Percentiles rank a stretch among this genome's conserved stretches.
These are phyloP conservation scores for Trichophyton schoenleinii DNA, from an alignment of 2,329 filamentous ascomycete genomes.

Conservation along the genomic window DNA sequence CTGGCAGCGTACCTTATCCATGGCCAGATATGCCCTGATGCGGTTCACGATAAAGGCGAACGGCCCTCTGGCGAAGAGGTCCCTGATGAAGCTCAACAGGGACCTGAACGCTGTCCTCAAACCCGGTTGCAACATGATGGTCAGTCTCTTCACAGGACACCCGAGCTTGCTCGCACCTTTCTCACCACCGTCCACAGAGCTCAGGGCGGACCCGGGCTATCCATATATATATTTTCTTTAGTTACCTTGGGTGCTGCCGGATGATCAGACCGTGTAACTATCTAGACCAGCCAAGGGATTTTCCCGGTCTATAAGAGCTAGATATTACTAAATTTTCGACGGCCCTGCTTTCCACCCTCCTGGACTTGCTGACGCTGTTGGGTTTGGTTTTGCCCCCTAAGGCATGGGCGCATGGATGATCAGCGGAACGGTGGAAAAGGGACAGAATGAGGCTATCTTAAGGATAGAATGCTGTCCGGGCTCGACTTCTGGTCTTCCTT, in stretches of 20 bases:
- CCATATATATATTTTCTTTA: not conserved
- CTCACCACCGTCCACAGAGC: not conserved
- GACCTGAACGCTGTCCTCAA: not conserved
- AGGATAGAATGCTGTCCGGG: too few relatives aligned
- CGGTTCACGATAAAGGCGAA: not conserved
- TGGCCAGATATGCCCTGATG: not conserved
- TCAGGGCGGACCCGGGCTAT: not conserved
- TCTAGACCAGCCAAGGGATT: conserved; percentile 1
- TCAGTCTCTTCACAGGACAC: not conserved
- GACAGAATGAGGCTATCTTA: not conserved
- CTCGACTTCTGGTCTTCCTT: too few relatives aligned
- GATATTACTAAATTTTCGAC: not conserved
- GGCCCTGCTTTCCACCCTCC: not conserved
- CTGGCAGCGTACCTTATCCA: not conserved
- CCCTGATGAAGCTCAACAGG: not conserved
- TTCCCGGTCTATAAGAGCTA: not conserved
- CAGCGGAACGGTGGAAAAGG: not conserved
- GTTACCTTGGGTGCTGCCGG: not conserved
- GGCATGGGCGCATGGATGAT: not conserved
- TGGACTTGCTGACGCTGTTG: not conserved
- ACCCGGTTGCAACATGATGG: not conserved
- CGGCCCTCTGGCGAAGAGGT: not conserved
- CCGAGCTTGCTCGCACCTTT: not conserved
- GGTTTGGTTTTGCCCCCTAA: not conserved
- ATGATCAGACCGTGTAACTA: conserved; percentile 1